phyloP scores from a whole-genome alignment of 31 red algal species.

The Porphyra umbilicalis region DNA sequence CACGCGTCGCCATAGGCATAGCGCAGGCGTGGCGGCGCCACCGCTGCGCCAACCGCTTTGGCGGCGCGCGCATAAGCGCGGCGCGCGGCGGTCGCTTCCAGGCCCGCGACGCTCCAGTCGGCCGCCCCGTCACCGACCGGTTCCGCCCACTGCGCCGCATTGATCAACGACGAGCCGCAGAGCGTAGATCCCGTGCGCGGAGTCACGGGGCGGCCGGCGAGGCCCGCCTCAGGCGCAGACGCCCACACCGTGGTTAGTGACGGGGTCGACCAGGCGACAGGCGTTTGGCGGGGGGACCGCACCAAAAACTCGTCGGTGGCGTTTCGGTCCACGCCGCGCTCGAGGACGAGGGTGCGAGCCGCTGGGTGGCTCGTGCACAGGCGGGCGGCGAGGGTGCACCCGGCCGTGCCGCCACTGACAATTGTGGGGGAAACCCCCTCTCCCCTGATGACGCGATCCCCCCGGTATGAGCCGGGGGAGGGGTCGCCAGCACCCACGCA shows the following conservation, averaged over 20 bases:
- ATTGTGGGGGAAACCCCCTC: too few species aligned
- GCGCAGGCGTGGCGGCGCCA: constrained; percentile 9
- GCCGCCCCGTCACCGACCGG: constrained; percentile 14
- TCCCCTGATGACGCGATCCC: too few species aligned
- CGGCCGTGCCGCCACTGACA: constrained; percentile 37
- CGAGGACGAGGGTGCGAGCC: constrained; percentile 14
- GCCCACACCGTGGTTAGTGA: constrained; percentile 2
- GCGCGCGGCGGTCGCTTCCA: neutral
- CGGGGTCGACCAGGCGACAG: constrained; percentile 13
- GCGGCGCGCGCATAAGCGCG: constrained; percentile 1
- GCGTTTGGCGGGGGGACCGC: constrained; percentile 8
- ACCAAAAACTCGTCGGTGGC: neutral
- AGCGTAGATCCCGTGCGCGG: constrained; percentile 17
- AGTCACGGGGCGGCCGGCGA: constrained; percentile 1
- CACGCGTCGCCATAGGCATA: constrained; percentile 10
- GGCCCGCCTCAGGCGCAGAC: neutral
- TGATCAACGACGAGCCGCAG: constrained; percentile 25
- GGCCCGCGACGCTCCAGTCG: constrained; percentile 7
- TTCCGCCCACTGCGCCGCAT: constrained; percentile 30
- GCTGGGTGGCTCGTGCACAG: constrained; percentile 23
- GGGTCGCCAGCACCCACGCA: too few species aligned
- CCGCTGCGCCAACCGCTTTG: constrained; percentile 4
- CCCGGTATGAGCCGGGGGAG: too few species aligned
- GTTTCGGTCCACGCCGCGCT: constrained; percentile 18
- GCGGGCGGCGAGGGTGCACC: constrained; percentile 17